These are phyloP conservation scores for Fusarium gaditjirri DNA, from an alignment of 2,329 filamentous ascomycete genomes.

Conservation along the genomic window DNA sequence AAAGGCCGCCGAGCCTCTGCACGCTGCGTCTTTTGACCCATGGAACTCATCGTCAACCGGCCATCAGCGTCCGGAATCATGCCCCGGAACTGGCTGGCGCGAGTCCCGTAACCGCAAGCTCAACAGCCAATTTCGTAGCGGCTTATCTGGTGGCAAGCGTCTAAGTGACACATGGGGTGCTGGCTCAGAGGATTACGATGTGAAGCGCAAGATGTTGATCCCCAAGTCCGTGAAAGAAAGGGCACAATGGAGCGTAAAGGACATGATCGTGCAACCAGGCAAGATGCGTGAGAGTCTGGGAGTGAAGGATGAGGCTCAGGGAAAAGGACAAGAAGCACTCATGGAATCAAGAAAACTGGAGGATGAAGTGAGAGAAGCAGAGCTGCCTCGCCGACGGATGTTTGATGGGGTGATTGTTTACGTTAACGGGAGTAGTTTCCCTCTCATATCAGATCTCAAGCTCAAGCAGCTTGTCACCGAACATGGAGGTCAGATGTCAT, in stretches of 20 bases:
- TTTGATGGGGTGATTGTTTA: conserved; percentile 81
- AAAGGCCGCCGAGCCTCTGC: conserved; percentile 55
- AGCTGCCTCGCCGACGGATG: conserved; percentile 55
- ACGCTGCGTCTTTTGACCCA: conserved; percentile 66
- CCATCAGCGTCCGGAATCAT: conserved; percentile 80
- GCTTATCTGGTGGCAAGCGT: conserved; percentile 66
- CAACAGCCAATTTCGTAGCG: conserved; percentile 71
- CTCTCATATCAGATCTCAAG: conserved; percentile 84
- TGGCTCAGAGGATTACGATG: conserved; percentile 67
- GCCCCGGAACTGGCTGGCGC: conserved; percentile 74
- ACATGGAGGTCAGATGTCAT: conserved; percentile 78
- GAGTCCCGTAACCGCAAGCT: conserved; percentile 76
- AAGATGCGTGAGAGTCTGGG: conserved; percentile 51
- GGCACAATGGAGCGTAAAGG: conserved; percentile 58
- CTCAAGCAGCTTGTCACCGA: conserved; percentile 80
- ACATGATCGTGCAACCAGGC: conserved; percentile 63
- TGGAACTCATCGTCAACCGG: conserved; percentile 81
- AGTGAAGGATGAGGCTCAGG: neutral
- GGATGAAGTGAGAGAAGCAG: conserved; percentile 60
- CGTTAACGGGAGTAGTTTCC: conserved; percentile 87
- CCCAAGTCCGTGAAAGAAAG: conserved; percentile 55
- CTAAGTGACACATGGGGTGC: conserved; percentile 73
- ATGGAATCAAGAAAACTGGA: conserved; percentile 53
- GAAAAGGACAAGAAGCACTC: conserved; percentile 40
- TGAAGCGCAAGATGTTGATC: conserved; percentile 56